phyloP scores from a whole-genome alignment of 805 yeast species.

The Sugiyamaella qingdaonensis region DNA sequence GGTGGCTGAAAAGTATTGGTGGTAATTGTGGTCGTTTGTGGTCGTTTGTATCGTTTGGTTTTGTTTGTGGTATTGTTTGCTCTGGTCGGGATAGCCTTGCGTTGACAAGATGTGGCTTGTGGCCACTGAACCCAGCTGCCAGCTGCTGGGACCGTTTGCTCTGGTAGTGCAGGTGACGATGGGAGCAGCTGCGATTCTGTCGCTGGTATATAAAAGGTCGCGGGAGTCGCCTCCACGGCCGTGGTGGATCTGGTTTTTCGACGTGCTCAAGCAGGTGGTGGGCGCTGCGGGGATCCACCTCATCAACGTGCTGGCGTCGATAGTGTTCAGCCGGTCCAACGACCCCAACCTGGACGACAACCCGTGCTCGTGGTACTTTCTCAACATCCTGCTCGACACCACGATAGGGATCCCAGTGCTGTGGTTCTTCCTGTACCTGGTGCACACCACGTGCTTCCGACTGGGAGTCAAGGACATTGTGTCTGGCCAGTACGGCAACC shows the following conservation, averaged over 20 bases:
- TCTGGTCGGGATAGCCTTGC: too few species aligned
- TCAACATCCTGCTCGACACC: slow-evolving; percentile 84
- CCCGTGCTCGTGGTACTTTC: slow-evolving; percentile 94
- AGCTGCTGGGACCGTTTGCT: slow-evolving; percentile 82
- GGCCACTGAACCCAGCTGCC: slow-evolving; percentile 42
- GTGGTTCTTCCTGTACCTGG: slow-evolving; percentile 49
- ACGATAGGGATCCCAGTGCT: slow-evolving; percentile 87
- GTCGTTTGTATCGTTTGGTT: neutral
- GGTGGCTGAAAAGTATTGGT: neutral
- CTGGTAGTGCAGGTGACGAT: slow-evolving; percentile 67
- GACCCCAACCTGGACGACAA: slow-evolving; percentile 43
- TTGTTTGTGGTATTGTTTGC: neutral
- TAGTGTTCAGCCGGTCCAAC: slow-evolving; percentile 39
- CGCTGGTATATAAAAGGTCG: slow-evolving; percentile 69
- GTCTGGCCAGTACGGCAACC: slow-evolving; percentile 63
- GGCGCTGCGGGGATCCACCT: slow-evolving; percentile 86
- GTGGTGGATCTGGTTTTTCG: slow-evolving; percentile 84
- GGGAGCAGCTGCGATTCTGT: slow-evolving; percentile 72
- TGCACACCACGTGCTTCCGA: slow-evolving; percentile 44
- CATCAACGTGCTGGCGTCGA: slow-evolving; percentile 67
- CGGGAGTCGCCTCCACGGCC: slow-evolving; percentile 84
- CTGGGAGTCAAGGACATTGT: slow-evolving; percentile 39
- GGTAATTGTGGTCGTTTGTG: neutral
- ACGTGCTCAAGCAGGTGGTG: slow-evolving; percentile 81
- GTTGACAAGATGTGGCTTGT: neutral